Conservation (phyloP, 352 stramenopile genomes). For the Phytophthora syringae region DNA sequence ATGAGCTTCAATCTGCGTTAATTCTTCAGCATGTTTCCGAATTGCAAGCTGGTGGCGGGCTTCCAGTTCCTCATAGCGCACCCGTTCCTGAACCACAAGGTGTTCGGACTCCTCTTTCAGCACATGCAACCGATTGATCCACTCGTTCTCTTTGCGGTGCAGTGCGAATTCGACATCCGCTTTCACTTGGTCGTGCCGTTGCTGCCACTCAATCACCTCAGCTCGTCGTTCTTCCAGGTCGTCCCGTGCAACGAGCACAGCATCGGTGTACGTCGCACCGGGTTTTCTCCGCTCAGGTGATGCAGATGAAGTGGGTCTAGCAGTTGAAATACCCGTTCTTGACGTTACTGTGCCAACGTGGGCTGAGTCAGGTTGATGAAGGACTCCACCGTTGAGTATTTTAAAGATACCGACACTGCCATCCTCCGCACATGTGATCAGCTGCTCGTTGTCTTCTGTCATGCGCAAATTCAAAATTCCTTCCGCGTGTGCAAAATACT, state of each 20-base stretch:
- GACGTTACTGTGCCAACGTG: slow-evolving; percentile 3
- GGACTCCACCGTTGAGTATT: slow-evolving; percentile 28
- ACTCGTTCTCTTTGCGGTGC: slow-evolving; percentile 89
- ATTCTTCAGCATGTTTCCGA: slow-evolving; percentile 80
- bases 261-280: slow-evolving; percentile 41
- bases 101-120: slow-evolving; percentile 83
- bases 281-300: slow-evolving; percentile 23
- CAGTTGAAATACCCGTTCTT: slow-evolving; percentile 13
- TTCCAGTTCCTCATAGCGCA: slow-evolving; percentile 85
- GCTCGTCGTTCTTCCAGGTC: slow-evolving; percentile 77
- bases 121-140: slow-evolving; percentile 81
- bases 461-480: slow-evolving; percentile 70
- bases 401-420: slow-evolving; percentile 69
- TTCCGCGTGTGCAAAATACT: slow-evolving; percentile 68
- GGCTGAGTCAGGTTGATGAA: slow-evolving; percentile 7
- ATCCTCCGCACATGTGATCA: slow-evolving; percentile 66
- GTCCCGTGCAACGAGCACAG: slow-evolving; percentile 74
- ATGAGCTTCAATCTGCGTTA: slow-evolving; percentile 74
- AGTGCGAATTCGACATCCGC: slow-evolving; percentile 85
- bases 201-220: slow-evolving; percentile 60
- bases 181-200: slow-evolving; percentile 81
- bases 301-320: slow-evolving; percentile 25
- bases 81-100: slow-evolving; percentile 76
- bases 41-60: slow-evolving; percentile 66
- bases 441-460: slow-evolving; percentile 74